phyloP scores from a whole-genome alignment of 2,329 filamentous ascomycete species.

The Zymoseptoria brevis region DNA sequence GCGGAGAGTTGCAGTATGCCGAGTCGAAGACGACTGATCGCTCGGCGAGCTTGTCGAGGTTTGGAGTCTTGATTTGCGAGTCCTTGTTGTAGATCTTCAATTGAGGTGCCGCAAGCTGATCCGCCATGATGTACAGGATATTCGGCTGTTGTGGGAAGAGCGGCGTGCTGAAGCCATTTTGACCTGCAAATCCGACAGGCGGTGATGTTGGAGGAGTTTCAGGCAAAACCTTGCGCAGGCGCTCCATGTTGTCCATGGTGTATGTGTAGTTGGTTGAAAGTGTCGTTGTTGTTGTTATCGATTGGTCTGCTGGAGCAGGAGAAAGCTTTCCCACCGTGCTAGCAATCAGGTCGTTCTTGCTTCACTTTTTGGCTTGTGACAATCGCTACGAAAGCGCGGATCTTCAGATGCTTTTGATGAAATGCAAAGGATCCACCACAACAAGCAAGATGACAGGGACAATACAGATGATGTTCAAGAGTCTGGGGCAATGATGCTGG shows the following conservation, averaged over 20 bases:
- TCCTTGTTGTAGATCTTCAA: slow-evolving; percentile 85
- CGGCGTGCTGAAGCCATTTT: slow-evolving; percentile 33
- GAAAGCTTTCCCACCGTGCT: not conserved
- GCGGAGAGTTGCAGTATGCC: slow-evolving; percentile 86
- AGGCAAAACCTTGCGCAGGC: slow-evolving; percentile 24
- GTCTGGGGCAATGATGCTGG: not conserved
- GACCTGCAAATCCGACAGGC: slow-evolving; percentile 31
- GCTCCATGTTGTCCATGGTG: slow-evolving; percentile 21
- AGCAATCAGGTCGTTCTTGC: not conserved
- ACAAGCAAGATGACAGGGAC: not conserved
- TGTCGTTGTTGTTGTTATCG: slow-evolving; percentile 1
- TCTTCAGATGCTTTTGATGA: not conserved
- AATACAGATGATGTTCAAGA: not conserved
- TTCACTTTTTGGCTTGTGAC: not conserved
- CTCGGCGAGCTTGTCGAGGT: slow-evolving; percentile 75
- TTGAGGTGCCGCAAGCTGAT: slow-evolving; percentile 83
- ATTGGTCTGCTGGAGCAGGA: not conserved
- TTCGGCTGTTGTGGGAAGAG: slow-evolving; percentile 51
- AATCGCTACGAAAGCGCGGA: not conserved
- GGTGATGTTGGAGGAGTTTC: slow-evolving; percentile 31
- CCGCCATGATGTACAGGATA: slow-evolving; percentile 92
- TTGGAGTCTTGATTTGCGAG: slow-evolving; percentile 85
- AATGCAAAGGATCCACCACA: not conserved
- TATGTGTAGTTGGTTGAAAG: not conserved
- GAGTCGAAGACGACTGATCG: slow-evolving; percentile 84